Evolutionary conservation across 495 filamentous ascomycete genomes (phyloP).

Genomic region (Penicillium bialowiezense): DNA sequence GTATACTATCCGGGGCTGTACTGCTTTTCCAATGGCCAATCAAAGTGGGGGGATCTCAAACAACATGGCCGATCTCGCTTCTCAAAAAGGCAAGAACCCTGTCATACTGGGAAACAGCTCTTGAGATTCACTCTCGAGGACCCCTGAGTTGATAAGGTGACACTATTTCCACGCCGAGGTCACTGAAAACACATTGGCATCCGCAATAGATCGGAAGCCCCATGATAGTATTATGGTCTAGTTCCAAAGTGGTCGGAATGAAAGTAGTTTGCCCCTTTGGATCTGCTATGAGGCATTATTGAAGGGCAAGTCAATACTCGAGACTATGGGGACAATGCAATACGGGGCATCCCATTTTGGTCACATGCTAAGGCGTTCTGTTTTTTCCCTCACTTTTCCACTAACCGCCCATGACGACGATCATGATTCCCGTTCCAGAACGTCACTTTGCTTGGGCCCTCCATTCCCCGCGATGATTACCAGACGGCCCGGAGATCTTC

Average conservation of each 20-base stretch:
- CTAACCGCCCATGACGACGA: slow-evolving; percentile 4
- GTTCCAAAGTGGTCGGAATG: not conserved
- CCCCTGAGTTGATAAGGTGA: too few relatives aligned
- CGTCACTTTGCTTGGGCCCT: slow-evolving; percentile 3
- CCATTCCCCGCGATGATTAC: slow-evolving; percentile 7
- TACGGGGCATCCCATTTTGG: not conserved
- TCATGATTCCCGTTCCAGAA: slow-evolving; percentile 1
- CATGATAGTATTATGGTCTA: too few relatives aligned
- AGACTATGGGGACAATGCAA: too few relatives aligned
- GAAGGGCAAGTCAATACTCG: not conserved
- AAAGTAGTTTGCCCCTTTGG: not conserved
- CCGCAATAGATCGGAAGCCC: not conserved
- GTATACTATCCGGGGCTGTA: too few relatives aligned
- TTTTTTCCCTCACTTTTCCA: not conserved
- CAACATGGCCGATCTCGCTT: too few relatives aligned
- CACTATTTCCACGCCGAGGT: too few relatives aligned
- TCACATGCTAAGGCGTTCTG: not conserved
- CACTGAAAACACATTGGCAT: not conserved
- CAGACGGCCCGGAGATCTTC: slow-evolving; percentile 2
- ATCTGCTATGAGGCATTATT: not conserved
- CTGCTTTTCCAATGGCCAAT: too few relatives aligned
- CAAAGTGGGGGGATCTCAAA: too few relatives aligned
- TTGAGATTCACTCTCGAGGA: too few relatives aligned
- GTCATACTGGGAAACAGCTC: too few relatives aligned
- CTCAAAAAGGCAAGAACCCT: too few relatives aligned